A percentile compares a stretch with the other conserved stretches of the same genome.
phyloP scores from a whole-genome alignment of 805 yeast genomes.

The Metschnikowia anglica region DNA sequence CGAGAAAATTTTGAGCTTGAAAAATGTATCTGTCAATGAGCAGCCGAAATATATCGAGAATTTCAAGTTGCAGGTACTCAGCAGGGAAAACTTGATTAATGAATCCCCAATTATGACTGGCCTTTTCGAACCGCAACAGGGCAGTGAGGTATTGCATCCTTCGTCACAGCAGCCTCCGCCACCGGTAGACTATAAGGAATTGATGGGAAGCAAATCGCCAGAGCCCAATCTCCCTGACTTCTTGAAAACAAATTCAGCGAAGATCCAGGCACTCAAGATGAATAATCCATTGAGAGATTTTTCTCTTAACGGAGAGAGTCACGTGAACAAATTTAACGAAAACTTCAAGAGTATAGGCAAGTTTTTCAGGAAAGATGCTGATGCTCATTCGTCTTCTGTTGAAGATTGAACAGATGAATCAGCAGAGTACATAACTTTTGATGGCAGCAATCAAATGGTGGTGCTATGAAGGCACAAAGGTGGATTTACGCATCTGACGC shows the following conservation, averaged over 20 bases:
- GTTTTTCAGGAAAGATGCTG: constrained; percentile 38
- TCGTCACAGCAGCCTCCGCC: constrained; percentile 18
- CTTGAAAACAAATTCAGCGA: constrained; percentile 24
- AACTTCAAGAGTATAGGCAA: constrained; percentile 64
- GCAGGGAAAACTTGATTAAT: constrained; percentile 27
- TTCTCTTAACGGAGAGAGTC: constrained; percentile 53
- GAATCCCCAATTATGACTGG: constrained; percentile 33
- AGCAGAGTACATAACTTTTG: neutral
- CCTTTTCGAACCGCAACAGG: constrained; percentile 20
- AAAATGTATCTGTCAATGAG: constrained; percentile 45
- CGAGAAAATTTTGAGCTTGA: constrained; percentile 59
- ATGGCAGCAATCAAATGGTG: no score
- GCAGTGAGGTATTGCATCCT: constrained; percentile 14
- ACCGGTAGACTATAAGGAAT: constrained; percentile 12
- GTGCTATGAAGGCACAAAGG: no score
- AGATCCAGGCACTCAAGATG: constrained; percentile 46
- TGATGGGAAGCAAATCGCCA: constrained; percentile 26
- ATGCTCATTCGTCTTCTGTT: constrained; percentile 10
- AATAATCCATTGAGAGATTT: constrained; percentile 43
- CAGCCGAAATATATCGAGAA: constrained; percentile 36
- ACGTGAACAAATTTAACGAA: constrained; percentile 63
- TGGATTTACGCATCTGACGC: no score
- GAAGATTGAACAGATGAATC: neutral
- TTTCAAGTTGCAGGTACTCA: constrained; percentile 36
- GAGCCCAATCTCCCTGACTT: constrained; percentile 25